These are phyloP conservation scores for Arthrobotrys musiformis DNA, from an alignment of 2,329 filamentous ascomycete genomes.

Conservation along the genomic window DNA sequence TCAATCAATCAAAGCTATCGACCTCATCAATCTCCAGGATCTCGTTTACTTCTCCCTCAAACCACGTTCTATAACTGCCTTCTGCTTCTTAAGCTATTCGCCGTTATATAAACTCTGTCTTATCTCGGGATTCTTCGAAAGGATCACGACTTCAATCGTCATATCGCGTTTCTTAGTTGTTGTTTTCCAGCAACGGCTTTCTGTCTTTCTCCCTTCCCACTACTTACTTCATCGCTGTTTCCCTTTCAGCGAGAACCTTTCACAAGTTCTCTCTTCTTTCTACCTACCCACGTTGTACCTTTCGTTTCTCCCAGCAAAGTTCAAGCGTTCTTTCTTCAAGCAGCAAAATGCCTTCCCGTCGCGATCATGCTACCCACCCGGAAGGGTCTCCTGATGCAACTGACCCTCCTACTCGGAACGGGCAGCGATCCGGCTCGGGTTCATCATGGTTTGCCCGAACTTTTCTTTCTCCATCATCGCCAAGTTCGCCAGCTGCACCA, in stretches of 20 bases:
- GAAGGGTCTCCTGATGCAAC: background rate
- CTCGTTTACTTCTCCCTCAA: background rate
- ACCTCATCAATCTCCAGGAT: background rate
- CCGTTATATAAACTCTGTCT: background rate
- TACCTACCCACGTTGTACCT: too few relatives aligned
- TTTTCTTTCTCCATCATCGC: background rate
- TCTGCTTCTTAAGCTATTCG: background rate
- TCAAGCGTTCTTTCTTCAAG: background rate
- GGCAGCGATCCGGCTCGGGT: background rate
- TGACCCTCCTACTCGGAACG: background rate
- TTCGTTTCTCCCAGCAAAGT: background rate
- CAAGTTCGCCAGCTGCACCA: background rate
- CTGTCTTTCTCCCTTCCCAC: background rate
- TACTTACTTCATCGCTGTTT: too few relatives aligned
- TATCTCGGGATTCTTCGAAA: background rate
- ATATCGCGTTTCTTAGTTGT: background rate
- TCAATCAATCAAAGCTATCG: background rate
- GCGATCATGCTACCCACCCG: background rate
- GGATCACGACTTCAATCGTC: background rate
- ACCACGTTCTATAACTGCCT: background rate
- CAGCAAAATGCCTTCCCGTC: background rate
- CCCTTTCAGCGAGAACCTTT: too few relatives aligned
- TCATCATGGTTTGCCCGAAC: constrained; percentile 8
- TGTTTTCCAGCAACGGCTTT: background rate
- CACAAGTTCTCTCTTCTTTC: too few relatives aligned